Evolutionary conservation across 805 yeast genomes (phyloP).

Genomic region (Candida maesae): DNA sequence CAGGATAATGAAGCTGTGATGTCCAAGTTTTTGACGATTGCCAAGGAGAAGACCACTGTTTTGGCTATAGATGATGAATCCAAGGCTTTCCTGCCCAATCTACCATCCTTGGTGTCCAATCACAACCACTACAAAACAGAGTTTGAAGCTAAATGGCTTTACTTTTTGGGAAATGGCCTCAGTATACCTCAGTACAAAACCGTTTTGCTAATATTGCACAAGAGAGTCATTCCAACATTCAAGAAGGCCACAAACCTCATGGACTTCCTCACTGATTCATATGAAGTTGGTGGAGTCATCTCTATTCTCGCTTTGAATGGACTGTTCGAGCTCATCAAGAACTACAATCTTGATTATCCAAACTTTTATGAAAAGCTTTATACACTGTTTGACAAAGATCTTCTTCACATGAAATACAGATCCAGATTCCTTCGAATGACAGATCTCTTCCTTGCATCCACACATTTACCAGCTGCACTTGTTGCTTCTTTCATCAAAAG

Average conservation of each 20-base stretch:
- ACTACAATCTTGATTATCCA: slow-evolving; percentile 85
- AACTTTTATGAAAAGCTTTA: slow-evolving; percentile 82
- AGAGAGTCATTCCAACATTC: slow-evolving; percentile 77
- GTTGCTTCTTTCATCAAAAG: slow-evolving; percentile 88
- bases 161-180: slow-evolving; percentile 46
- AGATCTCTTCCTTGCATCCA: slow-evolving; percentile 79
- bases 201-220: slow-evolving; percentile 68
- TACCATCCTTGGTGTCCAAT: slow-evolving; percentile 43
- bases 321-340: slow-evolving; percentile 77
- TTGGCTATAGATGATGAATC: slow-evolving; percentile 34
- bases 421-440: slow-evolving; percentile 85
- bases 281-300: slow-evolving; percentile 55
- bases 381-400: slow-evolving; percentile 67
- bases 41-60: slow-evolving; percentile 33
- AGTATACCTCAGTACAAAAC: slow-evolving; percentile 60
- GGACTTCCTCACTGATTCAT: slow-evolving; percentile 92
- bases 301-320: slow-evolving; percentile 85
- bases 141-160: slow-evolving; percentile 68
- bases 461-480: slow-evolving; percentile 78
- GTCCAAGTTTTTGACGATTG: slow-evolving; percentile 37
- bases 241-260: slow-evolving; percentile 76
- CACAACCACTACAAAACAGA: slow-evolving; percentile 50
- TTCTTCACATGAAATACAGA: slow-evolving; percentile 75
- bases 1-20: slow-evolving; percentile 18
- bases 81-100: slow-evolving; percentile 37